Percentiles rank a stretch among this genome's conserved stretches.
These are phyloP conservation scores for Scutellaria baicalensis DNA, from an alignment of 257 asterid genomes.

Conservation along the genomic window DNA sequence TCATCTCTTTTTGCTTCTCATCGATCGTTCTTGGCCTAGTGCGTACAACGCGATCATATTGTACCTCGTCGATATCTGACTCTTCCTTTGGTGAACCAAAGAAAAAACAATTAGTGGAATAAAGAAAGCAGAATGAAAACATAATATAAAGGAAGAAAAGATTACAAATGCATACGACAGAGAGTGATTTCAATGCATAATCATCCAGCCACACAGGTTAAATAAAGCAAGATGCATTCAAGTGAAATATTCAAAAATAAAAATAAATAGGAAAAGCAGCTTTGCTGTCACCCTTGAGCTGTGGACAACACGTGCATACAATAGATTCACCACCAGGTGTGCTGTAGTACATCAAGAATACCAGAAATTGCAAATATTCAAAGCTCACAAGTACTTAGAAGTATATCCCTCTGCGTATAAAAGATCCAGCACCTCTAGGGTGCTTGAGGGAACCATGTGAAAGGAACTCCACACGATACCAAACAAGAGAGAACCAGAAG, in stretches of 20 bases:
- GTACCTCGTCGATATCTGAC: conserved; percentile 23
- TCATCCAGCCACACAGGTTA: background rate
- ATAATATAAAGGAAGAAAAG: background rate
- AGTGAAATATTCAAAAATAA: background rate
- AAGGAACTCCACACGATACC: background rate
- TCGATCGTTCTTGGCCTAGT: conserved; percentile 32
- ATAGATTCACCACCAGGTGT: conserved; percentile 2
- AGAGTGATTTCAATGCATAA: background rate
- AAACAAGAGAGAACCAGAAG: conserved; percentile 1
- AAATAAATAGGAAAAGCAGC: conserved; percentile 8
- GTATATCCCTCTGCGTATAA: background rate
- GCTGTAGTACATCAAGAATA: background rate
- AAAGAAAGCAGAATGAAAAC: background rate
- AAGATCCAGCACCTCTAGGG: background rate
- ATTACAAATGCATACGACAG: background rate
- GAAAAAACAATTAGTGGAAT: conserved; percentile 3
- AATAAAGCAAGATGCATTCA: conserved; percentile 6
- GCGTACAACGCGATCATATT: conserved; percentile 22
- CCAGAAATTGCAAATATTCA: background rate
- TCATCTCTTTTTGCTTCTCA: conserved; percentile 75
- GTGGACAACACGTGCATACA: background rate
- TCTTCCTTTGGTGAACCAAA: conserved; percentile 42
- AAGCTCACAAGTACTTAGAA: background rate
- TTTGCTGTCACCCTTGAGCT: conserved; percentile 2
- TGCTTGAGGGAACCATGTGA: no score